A percentile compares a stretch with the other conserved stretches of the same genome.
phyloP scores from a whole-genome alignment of 352 stramenopile genomes.

The Thalassiosira tumida region DNA sequence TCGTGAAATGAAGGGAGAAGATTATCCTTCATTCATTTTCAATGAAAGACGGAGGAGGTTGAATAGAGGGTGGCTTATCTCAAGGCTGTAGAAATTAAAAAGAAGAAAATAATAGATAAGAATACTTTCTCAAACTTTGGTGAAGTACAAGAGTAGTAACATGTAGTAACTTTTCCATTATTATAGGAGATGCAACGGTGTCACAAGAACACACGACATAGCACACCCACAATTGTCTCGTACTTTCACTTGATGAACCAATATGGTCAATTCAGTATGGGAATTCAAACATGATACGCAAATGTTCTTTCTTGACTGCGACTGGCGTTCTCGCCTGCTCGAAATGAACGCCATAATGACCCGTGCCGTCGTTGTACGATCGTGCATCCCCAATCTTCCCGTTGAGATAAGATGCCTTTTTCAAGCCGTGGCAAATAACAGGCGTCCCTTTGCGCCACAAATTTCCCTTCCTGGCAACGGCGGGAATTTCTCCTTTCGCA shows the following conservation, averaged over 20 bases:
- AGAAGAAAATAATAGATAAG: too few species aligned
- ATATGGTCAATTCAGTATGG: too few species aligned
- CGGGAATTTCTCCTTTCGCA: not conserved
- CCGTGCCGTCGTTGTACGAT: constrained; percentile 6
- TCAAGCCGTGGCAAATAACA: constrained; percentile 50
- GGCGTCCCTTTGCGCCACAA: not conserved
- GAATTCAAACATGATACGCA: not conserved
- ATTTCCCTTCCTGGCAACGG: not conserved
- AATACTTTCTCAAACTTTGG: too few species aligned
- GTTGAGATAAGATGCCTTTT: constrained; percentile 53
- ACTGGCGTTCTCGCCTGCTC: not conserved
- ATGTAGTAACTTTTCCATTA: too few species aligned
- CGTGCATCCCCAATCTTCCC: constrained; percentile 42
- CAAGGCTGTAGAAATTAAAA: too few species aligned
- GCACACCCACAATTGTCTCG: not conserved
- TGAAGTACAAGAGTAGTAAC: too few species aligned
- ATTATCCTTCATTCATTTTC: too few species aligned
- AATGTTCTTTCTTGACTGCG: not conserved
- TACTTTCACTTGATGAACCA: too few species aligned
- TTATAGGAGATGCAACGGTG: too few species aligned
- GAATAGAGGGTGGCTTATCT: too few species aligned
- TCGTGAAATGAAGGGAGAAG: constrained; percentile 76
- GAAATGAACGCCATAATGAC: constrained; percentile 1
- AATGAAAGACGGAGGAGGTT: too few species aligned
- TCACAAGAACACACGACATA: too few species aligned